Percentiles rank a stretch among this genome's conserved stretches.
phyloP scores from a whole-genome alignment of 2,329 filamentous ascomycete genomes.

The Cordyceps pruinosa region DNA sequence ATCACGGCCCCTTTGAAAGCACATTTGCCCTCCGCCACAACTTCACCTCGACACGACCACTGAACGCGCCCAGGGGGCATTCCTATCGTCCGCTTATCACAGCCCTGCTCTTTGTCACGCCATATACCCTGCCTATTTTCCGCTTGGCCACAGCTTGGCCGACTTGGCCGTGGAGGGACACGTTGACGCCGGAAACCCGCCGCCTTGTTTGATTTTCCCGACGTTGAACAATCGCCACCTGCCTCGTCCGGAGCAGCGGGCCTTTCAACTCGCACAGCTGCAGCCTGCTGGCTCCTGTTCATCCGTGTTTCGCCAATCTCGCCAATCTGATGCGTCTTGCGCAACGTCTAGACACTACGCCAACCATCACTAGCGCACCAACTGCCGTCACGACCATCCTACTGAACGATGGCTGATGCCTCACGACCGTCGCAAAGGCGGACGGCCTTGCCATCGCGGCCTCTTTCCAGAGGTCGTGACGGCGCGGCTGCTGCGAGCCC shows the following conservation, averaged over 20 bases:
- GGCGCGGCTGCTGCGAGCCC: slow-evolving; percentile 8
- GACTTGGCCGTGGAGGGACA: not conserved
- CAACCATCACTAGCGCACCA: slow-evolving; percentile 2
- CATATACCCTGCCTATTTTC: not conserved
- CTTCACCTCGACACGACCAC: not conserved
- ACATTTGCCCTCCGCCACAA: slow-evolving; percentile 7
- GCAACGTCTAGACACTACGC: slow-evolving; percentile 3
- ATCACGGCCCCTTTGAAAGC: not conserved
- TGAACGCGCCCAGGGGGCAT: not conserved
- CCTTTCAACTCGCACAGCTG: not conserved
- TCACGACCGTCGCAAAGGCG: slow-evolving; percentile 24
- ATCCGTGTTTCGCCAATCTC: not conserved
- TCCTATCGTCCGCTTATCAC: not conserved
- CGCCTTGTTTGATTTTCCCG: slow-evolving; percentile 9
- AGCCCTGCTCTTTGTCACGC: slow-evolving; percentile 5
- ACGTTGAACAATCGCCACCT: not conserved
- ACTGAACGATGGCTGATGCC: slow-evolving; percentile 25
- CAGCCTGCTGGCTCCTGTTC: not conserved
- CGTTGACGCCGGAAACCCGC: not conserved
- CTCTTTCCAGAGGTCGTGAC: slow-evolving; percentile 27
- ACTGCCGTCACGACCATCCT: not conserved
- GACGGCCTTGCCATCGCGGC: slow-evolving; percentile 33
- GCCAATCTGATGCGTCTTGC: slow-evolving; percentile 1
- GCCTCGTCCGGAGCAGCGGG: not conserved
- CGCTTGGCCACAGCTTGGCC: not conserved